phyloP scores from a whole-genome alignment of 495 filamentous ascomycete species.

The Lophiotrema nucula region DNA sequence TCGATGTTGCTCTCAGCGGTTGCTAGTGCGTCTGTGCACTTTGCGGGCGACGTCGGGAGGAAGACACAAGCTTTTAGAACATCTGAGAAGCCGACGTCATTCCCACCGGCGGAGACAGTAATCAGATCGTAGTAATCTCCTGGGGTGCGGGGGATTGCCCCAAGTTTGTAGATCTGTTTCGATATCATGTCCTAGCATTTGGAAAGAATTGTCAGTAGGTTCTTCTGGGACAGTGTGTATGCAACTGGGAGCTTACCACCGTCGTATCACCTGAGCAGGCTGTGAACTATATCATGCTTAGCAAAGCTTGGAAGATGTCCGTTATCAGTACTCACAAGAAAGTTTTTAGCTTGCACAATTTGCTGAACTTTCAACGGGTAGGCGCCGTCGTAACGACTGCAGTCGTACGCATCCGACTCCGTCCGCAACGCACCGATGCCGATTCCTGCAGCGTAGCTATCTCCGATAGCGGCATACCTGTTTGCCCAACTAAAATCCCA shows the following conservation, averaged over 20 bases:
- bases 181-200: too few species aligned
- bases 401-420: not conserved
- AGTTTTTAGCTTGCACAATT: not conserved
- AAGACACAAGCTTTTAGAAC: slow-evolving; percentile 2
- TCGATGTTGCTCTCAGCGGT: not conserved
- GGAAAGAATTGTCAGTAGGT: too few species aligned
- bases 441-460: slow-evolving; percentile 5
- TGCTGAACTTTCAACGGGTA: not conserved
- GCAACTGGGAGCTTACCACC: too few species aligned
- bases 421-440: not conserved
- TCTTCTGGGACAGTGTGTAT: too few species aligned
- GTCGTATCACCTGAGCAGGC: too few species aligned
- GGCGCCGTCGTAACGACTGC: slow-evolving; percentile 1
- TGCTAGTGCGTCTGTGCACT: not conserved
- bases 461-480: slow-evolving; percentile 1
- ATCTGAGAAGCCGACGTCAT: slow-evolving; percentile 5
- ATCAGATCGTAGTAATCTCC: too few species aligned
- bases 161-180: not conserved
- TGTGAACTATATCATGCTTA: too few species aligned
- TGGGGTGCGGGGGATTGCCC: not conserved
- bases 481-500: not conserved
- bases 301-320: too few species aligned
- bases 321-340: too few species aligned
- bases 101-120: slow-evolving; percentile 7
- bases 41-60: not conserved